A percentile compares a stretch with the other conserved stretches of the same genome.
Conservation (phyloP, 495 filamentous ascomycete species). For the Trichoderma virens region DNA sequence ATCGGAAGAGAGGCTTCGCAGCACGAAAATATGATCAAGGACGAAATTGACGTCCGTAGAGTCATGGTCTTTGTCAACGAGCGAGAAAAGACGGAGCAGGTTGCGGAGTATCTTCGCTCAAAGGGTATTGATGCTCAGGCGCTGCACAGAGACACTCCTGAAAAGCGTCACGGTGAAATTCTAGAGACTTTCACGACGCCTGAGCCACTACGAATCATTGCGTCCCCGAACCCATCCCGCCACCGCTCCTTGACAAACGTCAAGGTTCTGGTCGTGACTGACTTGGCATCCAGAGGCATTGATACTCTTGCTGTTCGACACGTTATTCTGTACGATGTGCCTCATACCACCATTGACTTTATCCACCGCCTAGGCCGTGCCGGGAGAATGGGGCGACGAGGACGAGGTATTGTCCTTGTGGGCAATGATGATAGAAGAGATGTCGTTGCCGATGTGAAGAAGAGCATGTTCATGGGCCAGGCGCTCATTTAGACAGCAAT, state of each 20-base stretch:
- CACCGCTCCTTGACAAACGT: conserved; percentile 49
- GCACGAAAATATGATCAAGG: conserved; percentile 35
- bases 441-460: conserved; percentile 83
- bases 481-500: conserved; percentile 57
- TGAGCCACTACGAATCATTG: conserved; percentile 29
- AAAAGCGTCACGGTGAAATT: conserved; percentile 63
- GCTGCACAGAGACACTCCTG: conserved; percentile 70
- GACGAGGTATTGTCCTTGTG: conserved; percentile 81
- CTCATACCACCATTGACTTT: conserved; percentile 92
- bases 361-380: conserved; percentile 89
- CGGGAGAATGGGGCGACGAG: conserved; percentile 86
- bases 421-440: conserved; percentile 85
- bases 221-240: background rate
- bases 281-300: conserved; percentile 85
- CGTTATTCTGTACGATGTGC: conserved; percentile 90
- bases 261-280: conserved; percentile 89
- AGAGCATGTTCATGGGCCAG: conserved; percentile 88
- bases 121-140: conserved; percentile 86
- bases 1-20: conserved; percentile 72
- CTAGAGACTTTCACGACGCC: conserved; percentile 65
- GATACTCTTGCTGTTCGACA: conserved; percentile 89
- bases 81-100: conserved; percentile 74
- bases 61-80: conserved; percentile 98
- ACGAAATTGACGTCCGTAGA: conserved; percentile 59
- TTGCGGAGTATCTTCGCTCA: conserved; percentile 67